phyloP scores from a whole-genome alignment of 345 rosid genomes.

The Triadica sebifera region DNA sequence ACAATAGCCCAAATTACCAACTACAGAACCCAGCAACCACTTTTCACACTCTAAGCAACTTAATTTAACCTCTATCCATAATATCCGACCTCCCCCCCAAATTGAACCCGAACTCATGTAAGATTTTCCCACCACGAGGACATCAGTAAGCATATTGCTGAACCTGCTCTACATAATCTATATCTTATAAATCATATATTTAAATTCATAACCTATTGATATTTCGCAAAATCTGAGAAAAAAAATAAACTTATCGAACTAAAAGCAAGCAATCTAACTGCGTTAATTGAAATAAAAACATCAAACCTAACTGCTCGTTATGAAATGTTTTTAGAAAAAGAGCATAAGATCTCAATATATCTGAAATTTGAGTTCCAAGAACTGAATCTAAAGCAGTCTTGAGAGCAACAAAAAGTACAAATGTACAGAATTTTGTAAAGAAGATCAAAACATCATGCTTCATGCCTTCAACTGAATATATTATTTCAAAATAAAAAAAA shows the following conservation, averaged over 20 bases:
- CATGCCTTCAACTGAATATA: neutral
- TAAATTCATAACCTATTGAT: neutral
- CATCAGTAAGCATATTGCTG: neutral
- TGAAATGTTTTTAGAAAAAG: neutral
- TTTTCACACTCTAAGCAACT: neutral
- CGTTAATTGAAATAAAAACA: neutral
- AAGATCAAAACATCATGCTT: neutral
- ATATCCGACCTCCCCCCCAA: too few species aligned
- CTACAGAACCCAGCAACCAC: neutral
- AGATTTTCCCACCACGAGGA: neutral
- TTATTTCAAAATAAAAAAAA: neutral
- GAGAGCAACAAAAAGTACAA: neutral
- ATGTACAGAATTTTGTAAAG: neutral
- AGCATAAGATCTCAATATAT: neutral
- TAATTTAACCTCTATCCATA: neutral
- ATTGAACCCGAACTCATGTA: too few species aligned
- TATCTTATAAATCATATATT: neutral
- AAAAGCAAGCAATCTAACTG: too few species aligned
- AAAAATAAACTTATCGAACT: too few species aligned
- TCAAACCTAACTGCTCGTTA: neutral
- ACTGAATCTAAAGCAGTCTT: neutral
- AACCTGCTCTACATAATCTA: neutral
- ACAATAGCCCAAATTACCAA: neutral
- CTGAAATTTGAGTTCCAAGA: neutral
- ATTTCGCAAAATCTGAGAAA: neutral